Conservation (phyloP, 495 filamentous ascomycete genomes). For the Zalerion maritima region DNA sequence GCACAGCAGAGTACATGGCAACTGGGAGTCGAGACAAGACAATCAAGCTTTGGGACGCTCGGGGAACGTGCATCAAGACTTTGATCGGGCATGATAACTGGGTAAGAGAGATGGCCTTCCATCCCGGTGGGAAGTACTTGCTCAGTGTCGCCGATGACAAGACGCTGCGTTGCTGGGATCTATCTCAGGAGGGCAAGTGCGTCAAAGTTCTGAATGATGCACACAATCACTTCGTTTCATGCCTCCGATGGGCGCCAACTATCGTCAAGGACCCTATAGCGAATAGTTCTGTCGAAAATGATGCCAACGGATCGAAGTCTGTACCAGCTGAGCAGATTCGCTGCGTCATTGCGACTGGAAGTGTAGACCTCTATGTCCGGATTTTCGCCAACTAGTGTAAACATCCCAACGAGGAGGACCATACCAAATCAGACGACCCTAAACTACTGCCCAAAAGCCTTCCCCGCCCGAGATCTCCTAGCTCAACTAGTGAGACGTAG, state of each 20-base stretch:
- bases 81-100: constrained; percentile 91
- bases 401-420: background rate
- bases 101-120: constrained; percentile 78
- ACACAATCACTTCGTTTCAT: constrained; percentile 78
- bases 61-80: constrained; percentile 77
- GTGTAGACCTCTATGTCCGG: constrained; percentile 45
- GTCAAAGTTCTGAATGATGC: constrained; percentile 70
- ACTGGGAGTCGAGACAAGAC: constrained; percentile 86
- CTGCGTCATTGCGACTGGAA: constrained; percentile 49
- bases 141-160: constrained; percentile 81
- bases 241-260: constrained; percentile 81
- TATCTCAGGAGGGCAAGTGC: constrained; percentile 77
- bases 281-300: constrained; percentile 32
- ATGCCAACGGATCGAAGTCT: constrained; percentile 22
- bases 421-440: no score
- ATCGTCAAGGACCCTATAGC: constrained; percentile 41
- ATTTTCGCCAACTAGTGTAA: constrained; percentile 43
- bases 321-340: constrained; percentile 33
- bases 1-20: constrained; percentile 76
- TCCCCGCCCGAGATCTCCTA: no score
- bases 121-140: constrained; percentile 88
- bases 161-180: constrained; percentile 88
- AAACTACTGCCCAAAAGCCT: no score
- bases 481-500: no score
- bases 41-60: constrained; percentile 78